Conservation (phyloP, 1,284 basidiomycete genomes). For the Apiotrichum veenhuisii region DNA sequence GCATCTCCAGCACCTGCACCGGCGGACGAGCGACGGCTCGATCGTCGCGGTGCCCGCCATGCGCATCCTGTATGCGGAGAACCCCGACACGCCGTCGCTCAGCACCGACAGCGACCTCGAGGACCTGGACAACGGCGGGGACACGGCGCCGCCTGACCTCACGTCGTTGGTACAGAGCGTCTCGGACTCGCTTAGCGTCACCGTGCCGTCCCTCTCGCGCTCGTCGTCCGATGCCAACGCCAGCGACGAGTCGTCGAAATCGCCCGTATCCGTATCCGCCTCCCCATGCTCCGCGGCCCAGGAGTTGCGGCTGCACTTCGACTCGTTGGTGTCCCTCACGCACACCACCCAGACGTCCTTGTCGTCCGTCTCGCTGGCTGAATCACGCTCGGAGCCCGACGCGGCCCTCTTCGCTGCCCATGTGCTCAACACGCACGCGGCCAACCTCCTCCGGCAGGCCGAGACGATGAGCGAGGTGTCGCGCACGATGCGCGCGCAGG, state of each 20-base stretch:
- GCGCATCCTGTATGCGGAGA: conserved; percentile 24
- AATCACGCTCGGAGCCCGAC: neutral
- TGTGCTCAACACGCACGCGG: conserved; percentile 33
- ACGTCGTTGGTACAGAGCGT: neutral
- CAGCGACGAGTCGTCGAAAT: conserved; percentile 1
- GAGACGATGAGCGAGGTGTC: conserved; percentile 20
- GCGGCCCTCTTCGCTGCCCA: conserved; percentile 30
- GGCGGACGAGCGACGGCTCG: conserved; percentile 7
- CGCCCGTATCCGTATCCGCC: conserved; percentile 1
- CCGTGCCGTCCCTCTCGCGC: conserved; percentile 7
- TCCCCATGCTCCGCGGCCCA: conserved; percentile 9
- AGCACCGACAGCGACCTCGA: neutral
- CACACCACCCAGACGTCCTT: neutral
- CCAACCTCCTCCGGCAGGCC: conserved; percentile 28
- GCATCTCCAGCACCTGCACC: neutral
- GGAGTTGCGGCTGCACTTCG: no score
- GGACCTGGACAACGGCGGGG: neutral
- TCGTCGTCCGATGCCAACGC: conserved; percentile 11
- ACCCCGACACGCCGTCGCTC: conserved; percentile 6
- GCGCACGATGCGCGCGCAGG: conserved; percentile 28
- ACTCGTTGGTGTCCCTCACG: neutral
- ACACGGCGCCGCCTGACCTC: no score
- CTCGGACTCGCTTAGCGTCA: neutral
- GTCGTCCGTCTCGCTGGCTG: neutral
- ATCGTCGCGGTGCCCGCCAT: conserved; percentile 3